Evolutionary conservation across 306 rosid species (phyloP).

Genomic region (Corylus americana): DNA sequence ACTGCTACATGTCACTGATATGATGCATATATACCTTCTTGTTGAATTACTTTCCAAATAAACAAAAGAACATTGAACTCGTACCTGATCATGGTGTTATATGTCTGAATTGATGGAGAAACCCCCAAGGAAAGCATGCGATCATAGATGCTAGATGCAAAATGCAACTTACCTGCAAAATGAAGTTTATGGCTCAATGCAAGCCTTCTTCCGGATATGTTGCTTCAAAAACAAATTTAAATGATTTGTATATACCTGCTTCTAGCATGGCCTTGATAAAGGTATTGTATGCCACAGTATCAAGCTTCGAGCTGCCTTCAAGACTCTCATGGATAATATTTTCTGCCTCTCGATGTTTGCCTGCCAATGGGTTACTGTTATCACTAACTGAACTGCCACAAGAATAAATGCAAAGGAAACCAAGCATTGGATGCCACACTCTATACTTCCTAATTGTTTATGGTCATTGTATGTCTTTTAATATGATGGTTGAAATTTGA

Average conservation of each 20-base stretch:
- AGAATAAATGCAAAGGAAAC: conserved; percentile 22
- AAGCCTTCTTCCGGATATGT: conserved; percentile 21
- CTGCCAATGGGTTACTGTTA: conserved; percentile 43
- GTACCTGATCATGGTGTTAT: conserved; percentile 91
- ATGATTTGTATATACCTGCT: conserved; percentile 57
- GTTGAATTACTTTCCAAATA: background rate
- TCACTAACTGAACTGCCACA: conserved; percentile 8
- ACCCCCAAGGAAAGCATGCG: conserved; percentile 62
- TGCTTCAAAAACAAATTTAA: conserved; percentile 19
- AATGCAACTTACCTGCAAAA: conserved; percentile 67
- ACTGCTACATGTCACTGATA: conserved; percentile 19
- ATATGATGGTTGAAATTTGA: background rate
- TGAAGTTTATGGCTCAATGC: conserved; percentile 32
- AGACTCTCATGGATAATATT: conserved; percentile 57
- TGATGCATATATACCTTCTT: background rate
- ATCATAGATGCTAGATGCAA: conserved; percentile 69
- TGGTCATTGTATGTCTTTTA: background rate
- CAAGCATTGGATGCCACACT: background rate
- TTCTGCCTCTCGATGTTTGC: conserved; percentile 73
- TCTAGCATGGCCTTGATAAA: conserved; percentile 91
- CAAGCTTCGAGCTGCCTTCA: conserved; percentile 61
- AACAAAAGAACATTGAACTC: conserved; percentile 11
- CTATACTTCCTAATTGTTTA: conserved; percentile 3
- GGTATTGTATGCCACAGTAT: conserved; percentile 89
- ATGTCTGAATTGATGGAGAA: conserved; percentile 83